These are phyloP conservation scores for Trapa bicornis DNA, from an alignment of 345 rosid species.

Conservation along the genomic window DNA sequence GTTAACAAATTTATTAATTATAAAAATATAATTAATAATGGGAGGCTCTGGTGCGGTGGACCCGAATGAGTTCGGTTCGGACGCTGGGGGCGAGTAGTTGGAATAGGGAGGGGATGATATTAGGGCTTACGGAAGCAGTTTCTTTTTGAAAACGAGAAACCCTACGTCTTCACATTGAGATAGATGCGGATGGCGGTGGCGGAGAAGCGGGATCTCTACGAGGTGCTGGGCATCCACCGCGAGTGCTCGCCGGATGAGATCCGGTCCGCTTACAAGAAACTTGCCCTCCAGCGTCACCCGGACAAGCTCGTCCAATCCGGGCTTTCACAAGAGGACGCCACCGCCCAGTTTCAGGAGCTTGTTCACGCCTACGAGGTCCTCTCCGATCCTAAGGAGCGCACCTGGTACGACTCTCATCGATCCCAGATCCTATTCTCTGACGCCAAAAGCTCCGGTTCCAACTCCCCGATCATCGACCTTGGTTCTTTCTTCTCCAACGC, in stretches of 20 bases:
- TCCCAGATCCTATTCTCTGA: conserved; percentile 87
- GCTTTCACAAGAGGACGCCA: conserved; percentile 58
- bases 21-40: too few species aligned
- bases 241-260: conserved; percentile 70
- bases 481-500: conserved; percentile 69
- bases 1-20: too few species aligned
- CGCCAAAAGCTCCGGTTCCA: conserved; percentile 21
- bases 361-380: conserved; percentile 73
- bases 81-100: too few species aligned
- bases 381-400: conserved; percentile 81
- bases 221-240: conserved; percentile 47
- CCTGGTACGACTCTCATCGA: conserved; percentile 93
- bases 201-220: conserved; percentile 85
- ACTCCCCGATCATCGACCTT: conserved; percentile 51
- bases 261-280: conserved; percentile 62
- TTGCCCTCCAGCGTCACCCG: conserved; percentile 90
- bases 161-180: too few species aligned
- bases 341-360: conserved; percentile 90
- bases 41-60: too few species aligned
- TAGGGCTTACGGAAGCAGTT: too few species aligned
- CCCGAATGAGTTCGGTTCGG: too few species aligned
- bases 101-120: too few species aligned
- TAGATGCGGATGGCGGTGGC: conserved; percentile 30
- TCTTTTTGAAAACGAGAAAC: too few species aligned
- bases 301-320: conserved; percentile 92